Conservation (phyloP, 306 rosid genomes). For the Potentilla sterilis region DNA sequence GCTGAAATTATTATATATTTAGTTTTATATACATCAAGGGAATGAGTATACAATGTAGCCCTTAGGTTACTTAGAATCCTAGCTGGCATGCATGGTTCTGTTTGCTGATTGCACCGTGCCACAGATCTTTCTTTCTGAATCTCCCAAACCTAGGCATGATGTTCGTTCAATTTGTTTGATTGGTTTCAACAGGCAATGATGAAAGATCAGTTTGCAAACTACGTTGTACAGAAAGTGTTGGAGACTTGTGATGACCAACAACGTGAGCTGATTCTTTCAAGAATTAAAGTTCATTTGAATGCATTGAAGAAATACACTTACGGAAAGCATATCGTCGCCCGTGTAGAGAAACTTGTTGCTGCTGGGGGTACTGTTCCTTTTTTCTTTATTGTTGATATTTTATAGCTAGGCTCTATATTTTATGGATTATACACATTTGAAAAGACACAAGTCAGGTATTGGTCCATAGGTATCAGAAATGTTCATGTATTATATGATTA, state of each 20-base stretch:
- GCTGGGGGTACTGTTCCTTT: conserved; percentile 75
- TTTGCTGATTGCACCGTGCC: background rate
- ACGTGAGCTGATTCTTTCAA: conserved; percentile 86
- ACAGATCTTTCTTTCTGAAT: background rate
- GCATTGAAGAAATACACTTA: conserved; percentile 94
- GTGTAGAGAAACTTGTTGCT: conserved; percentile 97
- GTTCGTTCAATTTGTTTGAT: background rate
- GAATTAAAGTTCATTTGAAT: conserved; percentile 93
- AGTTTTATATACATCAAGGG: background rate
- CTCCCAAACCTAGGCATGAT: background rate
- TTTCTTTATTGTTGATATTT: background rate
- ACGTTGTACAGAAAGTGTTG: conserved; percentile 92
- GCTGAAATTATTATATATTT: background rate
- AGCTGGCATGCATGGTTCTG: background rate
- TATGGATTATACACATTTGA: background rate
- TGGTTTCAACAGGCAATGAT: conserved; percentile 63
- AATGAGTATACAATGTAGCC: background rate
- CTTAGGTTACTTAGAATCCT: background rate
- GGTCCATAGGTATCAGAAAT: background rate
- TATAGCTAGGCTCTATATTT: background rate
- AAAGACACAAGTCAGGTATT: background rate
- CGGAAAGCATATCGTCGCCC: conserved; percentile 91
- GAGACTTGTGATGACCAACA: conserved; percentile 97
- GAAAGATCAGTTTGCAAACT: conserved; percentile 96
- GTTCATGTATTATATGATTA: background rate